These are phyloP conservation scores for Periconia digitata DNA, from an alignment of 2,329 filamentous ascomycete genomes.

Conservation along the genomic window DNA sequence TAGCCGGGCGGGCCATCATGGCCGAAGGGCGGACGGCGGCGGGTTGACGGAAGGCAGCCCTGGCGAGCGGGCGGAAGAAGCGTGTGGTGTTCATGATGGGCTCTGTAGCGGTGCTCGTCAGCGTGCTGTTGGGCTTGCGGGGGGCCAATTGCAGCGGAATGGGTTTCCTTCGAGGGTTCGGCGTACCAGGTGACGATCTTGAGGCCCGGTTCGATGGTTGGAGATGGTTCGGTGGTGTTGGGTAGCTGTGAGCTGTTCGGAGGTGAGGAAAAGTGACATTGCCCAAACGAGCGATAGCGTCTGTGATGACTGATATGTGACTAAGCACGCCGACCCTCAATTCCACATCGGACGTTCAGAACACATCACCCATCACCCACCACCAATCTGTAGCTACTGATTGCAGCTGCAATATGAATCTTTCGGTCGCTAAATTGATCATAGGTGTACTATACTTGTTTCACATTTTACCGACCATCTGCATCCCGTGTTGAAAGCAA, in stretches of 20 bases:
- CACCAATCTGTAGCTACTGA: too few species aligned
- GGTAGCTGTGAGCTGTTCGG: constrained; percentile 22
- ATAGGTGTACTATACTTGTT: too few species aligned
- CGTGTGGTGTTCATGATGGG: constrained; percentile 45
- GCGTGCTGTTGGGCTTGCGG: constrained; percentile 22
- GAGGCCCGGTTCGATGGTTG: constrained; percentile 36
- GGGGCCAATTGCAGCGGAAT: constrained; percentile 27
- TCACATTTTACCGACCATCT: too few species aligned
- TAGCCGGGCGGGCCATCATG: constrained; percentile 40
- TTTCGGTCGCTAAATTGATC: too few species aligned
- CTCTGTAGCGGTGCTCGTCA: constrained; percentile 34
- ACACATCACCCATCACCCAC: too few species aligned
- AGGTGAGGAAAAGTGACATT: constrained; percentile 29
- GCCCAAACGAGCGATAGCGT: neutral
- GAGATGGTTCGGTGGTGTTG: constrained; percentile 34
- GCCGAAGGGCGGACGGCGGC: constrained; percentile 30
- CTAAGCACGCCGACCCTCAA: too few species aligned
- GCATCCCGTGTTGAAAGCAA: too few species aligned
- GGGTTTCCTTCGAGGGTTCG: constrained; percentile 21
- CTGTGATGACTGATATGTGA: too few species aligned
- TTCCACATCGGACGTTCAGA: neutral
- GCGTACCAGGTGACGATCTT: constrained; percentile 32
- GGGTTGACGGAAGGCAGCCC: constrained; percentile 44
- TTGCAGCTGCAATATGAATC: too few species aligned
- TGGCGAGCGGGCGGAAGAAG: constrained; percentile 45